A percentile compares a stretch with the other conserved stretches of the same genome.
These are phyloP conservation scores for Neostapfia colusana DNA, from an alignment of 176 grass and related monocot genomes.

Conservation along the genomic window DNA sequence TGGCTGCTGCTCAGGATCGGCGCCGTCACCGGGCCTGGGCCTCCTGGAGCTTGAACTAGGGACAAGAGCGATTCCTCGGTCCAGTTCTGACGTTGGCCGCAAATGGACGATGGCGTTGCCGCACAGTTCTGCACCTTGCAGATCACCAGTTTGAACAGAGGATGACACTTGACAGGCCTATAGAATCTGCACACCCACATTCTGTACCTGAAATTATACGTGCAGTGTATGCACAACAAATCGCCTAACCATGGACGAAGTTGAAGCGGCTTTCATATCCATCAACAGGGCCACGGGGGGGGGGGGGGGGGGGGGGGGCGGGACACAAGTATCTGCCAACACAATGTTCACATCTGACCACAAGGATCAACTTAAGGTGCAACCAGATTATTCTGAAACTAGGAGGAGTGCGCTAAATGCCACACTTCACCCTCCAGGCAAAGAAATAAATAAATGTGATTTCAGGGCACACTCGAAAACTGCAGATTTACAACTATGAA, in stretches of 20 bases:
- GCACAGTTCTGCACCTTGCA: too few species aligned
- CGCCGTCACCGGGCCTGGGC: not conserved
- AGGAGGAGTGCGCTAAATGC: conserved; percentile 20
- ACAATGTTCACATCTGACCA: conserved; percentile 1
- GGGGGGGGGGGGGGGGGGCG: too few species aligned
- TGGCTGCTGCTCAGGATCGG: not conserved
- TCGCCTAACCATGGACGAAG: not conserved
- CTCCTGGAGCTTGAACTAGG: not conserved
- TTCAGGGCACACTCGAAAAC: conserved; percentile 33
- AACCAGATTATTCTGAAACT: conserved; percentile 39
- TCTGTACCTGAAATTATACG: not conserved
- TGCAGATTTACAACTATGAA: conserved; percentile 52
- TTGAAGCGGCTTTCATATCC: not conserved
- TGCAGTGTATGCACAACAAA: not conserved
- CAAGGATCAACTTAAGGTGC: conserved; percentile 15
- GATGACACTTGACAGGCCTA: not conserved
- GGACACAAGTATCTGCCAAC: too few species aligned
- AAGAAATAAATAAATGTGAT: conserved; percentile 17
- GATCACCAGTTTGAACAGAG: too few species aligned
- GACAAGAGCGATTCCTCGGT: too few species aligned
- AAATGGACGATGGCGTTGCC: not conserved
- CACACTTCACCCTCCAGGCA: conserved; percentile 16
- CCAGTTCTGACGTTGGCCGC: not conserved
- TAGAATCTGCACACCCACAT: not conserved
- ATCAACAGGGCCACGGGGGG: not conserved